These are phyloP conservation scores for Schizothecium vesticola DNA, from an alignment of 495 filamentous ascomycete species.

Conservation along the genomic window DNA sequence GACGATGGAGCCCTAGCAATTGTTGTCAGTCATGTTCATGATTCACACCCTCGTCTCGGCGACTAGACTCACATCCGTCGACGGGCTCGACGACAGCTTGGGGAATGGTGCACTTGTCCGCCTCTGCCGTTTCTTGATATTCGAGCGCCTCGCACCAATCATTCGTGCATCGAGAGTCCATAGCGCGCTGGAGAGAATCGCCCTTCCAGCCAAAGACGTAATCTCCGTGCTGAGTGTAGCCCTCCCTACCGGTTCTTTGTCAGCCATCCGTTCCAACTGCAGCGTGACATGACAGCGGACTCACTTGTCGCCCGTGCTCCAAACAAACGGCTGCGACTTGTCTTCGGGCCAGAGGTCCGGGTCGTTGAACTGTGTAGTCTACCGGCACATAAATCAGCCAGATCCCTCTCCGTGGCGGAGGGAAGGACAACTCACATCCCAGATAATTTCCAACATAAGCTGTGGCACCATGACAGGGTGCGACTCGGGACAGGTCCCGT, in stretches of 20 bases:
- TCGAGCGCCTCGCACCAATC: constrained; percentile 27
- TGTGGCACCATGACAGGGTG: constrained; percentile 33
- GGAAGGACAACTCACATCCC: constrained; percentile 22
- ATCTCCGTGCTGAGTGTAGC: no score
- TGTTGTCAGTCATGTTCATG: no score
- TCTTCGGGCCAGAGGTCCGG: constrained; percentile 35
- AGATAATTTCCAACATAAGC: constrained; percentile 38
- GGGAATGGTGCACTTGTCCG: constrained; percentile 26
- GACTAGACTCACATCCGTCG: constrained; percentile 33
- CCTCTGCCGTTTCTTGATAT: constrained; percentile 28
- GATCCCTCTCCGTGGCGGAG: neutral
- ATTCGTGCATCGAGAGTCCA: constrained; percentile 32
- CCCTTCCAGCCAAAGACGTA: no score
- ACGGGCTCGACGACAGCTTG: constrained; percentile 28
- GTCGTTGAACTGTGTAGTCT: constrained; percentile 30
- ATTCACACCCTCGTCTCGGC: no score
- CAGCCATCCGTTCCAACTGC: constrained; percentile 21
- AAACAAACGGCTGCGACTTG: constrained; percentile 41
- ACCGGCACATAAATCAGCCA: neutral
- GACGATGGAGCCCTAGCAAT: no score
- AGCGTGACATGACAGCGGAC: neutral
- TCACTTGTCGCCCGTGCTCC: constrained; percentile 36
- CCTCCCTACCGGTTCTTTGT: constrained; percentile 35
- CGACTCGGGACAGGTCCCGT: constrained; percentile 18
- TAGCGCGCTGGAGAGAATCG: constrained; percentile 31